Base-by-base conservation (phyloP, 164 flowering plant species). In the Tinospora cordifolia region DNA sequence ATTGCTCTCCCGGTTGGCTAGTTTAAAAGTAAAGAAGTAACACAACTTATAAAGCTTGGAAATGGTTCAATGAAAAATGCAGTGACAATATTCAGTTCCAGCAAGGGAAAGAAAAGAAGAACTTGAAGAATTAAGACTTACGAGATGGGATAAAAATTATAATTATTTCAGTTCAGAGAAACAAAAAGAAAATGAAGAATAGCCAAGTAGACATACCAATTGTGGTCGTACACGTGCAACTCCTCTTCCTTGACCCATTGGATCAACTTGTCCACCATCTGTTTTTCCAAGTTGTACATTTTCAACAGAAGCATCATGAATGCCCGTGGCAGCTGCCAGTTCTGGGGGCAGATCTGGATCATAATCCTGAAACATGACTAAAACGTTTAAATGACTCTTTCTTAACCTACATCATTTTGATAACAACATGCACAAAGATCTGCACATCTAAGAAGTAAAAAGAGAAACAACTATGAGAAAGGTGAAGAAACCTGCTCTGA, bases 281-380 rank as follows among this genome's bases (percentile, higher is more conserved):
- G 78, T 63, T 75, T 83, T 92, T 51, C 79, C 85, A 72, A 63
- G 54, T 75, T 81, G 83, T 66, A 79, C 72, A 81, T 77, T 82
- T 71, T 84, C 92, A 78, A 78, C 74, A 64, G 91, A 66, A 79
- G 72, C 76, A 77, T 87, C 96, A 71, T 87, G 90, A 74, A 78
- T 74, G 54, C 90, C 96, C 26, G 94, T 79, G 46, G 98, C 98
- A 68, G 96, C 97, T 67, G 96, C 98, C 72, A 95, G 86, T 82
- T 95, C 99, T 51, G 97, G 99, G 36, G 99, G 99, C 75, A 95
- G 72, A 80, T 95, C 99, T 47, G 98, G 99, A 83, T 95, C 99
- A 81, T 86, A 95, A 51, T 89, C 96, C 99, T 95, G 75, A 77
- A 74, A 76, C 69, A 67, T 47, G 72, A 72, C 19, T 12, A 36